Percentiles rank a stretch among this genome's conserved stretches.
phyloP scores from a whole-genome alignment of 2,329 filamentous ascomycete genomes.

The Aspergillus sp. region DNA sequence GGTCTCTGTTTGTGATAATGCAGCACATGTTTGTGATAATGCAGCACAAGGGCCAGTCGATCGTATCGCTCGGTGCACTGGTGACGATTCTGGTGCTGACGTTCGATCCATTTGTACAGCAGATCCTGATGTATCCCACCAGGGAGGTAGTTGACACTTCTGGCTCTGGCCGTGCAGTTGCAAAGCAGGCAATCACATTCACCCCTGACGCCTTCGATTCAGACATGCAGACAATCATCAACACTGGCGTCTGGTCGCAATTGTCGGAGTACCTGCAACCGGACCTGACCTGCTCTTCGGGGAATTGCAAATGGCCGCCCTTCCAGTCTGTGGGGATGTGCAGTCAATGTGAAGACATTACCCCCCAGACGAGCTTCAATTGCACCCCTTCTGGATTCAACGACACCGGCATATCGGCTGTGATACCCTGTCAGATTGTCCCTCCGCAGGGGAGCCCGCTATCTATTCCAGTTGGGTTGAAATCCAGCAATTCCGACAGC shows the following conservation, averaged over 20 bases:
- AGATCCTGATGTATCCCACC: background rate
- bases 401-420: background rate
- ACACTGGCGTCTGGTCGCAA: background rate
- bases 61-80: background rate
- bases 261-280: background rate
- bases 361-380: background rate
- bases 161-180: background rate
- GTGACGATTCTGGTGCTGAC: background rate
- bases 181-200: background rate
- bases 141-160: background rate
- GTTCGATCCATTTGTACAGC: background rate
- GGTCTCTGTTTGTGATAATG: background rate
- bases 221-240: background rate
- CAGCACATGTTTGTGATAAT: background rate
- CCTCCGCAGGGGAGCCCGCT: too few species aligned
- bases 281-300: background rate
- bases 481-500: rapidly evolving
- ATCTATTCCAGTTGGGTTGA: too few species aligned
- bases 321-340: background rate
- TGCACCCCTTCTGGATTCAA: background rate
- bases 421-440: background rate
- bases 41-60: background rate
- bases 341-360: slow-evolving; percentile 2
- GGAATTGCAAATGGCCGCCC: background rate
- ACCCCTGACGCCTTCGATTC: background rate